Conservation (phyloP, 2,329 filamentous ascomycete genomes). For the Myriosclerotinia scirpicola region DNA sequence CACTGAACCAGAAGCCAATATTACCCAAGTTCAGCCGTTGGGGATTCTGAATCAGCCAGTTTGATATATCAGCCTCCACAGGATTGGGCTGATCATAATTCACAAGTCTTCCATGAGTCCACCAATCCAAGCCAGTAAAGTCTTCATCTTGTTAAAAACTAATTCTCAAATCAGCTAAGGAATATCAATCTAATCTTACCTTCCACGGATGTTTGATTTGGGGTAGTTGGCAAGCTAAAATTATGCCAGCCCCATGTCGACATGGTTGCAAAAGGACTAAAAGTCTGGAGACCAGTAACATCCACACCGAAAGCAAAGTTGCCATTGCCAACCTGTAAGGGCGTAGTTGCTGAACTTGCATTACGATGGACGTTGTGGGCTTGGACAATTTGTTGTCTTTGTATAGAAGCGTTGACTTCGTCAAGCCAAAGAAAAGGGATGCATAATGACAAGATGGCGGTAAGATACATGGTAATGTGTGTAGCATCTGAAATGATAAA, state of each 20-base stretch:
- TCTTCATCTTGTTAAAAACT: neutral
- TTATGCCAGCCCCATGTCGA: conserved; percentile 51
- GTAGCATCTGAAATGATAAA: neutral
- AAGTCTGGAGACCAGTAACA: conserved; percentile 49
- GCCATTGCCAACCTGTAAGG: conserved; percentile 48
- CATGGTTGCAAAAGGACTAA: conserved; percentile 45
- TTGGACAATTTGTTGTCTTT: conserved; percentile 6
- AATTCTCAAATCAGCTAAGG: conserved; percentile 37
- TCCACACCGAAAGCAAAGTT: conserved; percentile 50
- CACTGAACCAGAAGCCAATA: conserved; percentile 44
- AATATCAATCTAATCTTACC: neutral
- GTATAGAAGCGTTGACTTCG: neutral
- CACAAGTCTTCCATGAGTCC: conserved; percentile 46
- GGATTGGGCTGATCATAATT: conserved; percentile 48
- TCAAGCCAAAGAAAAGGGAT: neutral
- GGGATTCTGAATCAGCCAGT: conserved; percentile 55
- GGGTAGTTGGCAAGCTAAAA: conserved; percentile 44
- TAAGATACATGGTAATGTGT: neutral
- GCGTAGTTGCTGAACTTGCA: conserved; percentile 39
- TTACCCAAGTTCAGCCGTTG: conserved; percentile 48
- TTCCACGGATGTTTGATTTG: conserved; percentile 39
- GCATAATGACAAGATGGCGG: neutral
- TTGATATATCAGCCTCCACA: conserved; percentile 42
- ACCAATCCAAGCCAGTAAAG: conserved; percentile 32
- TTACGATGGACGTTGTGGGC: conserved; percentile 32